Base-by-base conservation (phyloP, 2,329 filamentous ascomycete species). In the Tolypocladium sp. region DNA sequence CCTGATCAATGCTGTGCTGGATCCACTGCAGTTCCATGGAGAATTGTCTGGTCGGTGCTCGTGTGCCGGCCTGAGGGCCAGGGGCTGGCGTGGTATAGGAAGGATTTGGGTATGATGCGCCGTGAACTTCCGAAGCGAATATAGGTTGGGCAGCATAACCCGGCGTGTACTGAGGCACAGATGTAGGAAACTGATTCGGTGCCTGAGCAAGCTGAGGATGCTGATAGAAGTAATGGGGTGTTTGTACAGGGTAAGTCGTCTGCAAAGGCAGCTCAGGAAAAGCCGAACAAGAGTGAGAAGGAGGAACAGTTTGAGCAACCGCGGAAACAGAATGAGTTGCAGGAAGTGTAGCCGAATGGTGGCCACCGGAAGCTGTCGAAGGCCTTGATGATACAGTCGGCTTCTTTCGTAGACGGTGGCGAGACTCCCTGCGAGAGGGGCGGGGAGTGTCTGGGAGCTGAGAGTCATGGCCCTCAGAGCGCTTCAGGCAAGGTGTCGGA, bases 1-100 rank as follows among this genome's bases (percentile, higher is more conserved):
- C 67, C 2, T 58, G 56, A 30, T 72, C 66, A 20, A 73, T 65
- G 4, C 63, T 38, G 27, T 53, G 61, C 58, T 73, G 71, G 15
- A 73, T 63, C 9, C 57, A 56, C 35, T 66, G 63, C 22, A 73
- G 49, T 4, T 70, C 54, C 4, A 5, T 10, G 15, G n/a, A 40
- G 25, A 52, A 51, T 22, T 33, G 27, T n/a, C n/a, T 37, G 25
- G 30, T 17, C 5, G 30, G 22, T 13, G 33, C 44, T 30, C 17
- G 49, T 44, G 30, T 33, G n/a, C 20, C 40, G 25, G 8, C 22
- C 38, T 8, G 9, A 37, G 35, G 12, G 20, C 13, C 6, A 5
- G 25, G 22, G 9, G 27, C 27, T 15, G 8, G 42, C 15, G 41
- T 30, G 27, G 2, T 1, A 30, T 35, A 22, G 20, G 30, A n/a